phyloP scores from a whole-genome alignment of 2,329 filamentous ascomycete genomes.

The Pseudopithomyces chartarum region DNA sequence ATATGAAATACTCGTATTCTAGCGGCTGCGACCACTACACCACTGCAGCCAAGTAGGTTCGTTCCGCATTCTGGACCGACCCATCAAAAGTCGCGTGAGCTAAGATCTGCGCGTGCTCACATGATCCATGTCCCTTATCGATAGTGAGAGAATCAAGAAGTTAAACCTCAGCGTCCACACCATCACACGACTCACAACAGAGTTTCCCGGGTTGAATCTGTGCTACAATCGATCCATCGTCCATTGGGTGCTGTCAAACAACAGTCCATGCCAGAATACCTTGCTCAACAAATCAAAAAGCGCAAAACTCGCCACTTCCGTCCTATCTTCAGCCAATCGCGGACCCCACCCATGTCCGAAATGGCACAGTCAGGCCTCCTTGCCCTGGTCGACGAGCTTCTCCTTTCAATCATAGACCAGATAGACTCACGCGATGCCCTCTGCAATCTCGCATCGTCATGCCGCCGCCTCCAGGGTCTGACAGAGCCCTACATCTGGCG shows the following conservation, averaged over 20 bases:
- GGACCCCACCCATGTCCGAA: slow-evolving; percentile 13
- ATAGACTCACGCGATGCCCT: slow-evolving; percentile 28
- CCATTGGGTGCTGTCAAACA: not conserved
- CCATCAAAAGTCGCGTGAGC: too few relatives aligned
- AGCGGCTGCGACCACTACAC: too few relatives aligned
- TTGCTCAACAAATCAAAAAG: slow-evolving; percentile 30
- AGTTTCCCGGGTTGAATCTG: too few relatives aligned
- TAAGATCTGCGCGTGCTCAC: not conserved
- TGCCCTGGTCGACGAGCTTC: slow-evolving; percentile 40
- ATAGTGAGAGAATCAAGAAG: too few relatives aligned
- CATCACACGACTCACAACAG: too few relatives aligned
- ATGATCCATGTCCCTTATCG: not conserved
- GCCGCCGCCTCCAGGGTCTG: slow-evolving; percentile 33
- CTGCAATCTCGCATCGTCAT: slow-evolving; percentile 37
- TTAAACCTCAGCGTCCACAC: too few relatives aligned
- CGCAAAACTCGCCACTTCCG: slow-evolving; percentile 35
- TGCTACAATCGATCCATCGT: too few relatives aligned
- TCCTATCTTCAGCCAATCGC: slow-evolving; percentile 25
- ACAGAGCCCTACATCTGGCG: slow-evolving; percentile 43
- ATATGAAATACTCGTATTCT: too few relatives aligned
- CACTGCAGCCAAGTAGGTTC: too few relatives aligned
- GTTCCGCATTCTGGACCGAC: too few relatives aligned
- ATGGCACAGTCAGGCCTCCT: slow-evolving; percentile 23
- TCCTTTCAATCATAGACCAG: slow-evolving; percentile 41
- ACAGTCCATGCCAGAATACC: slow-evolving; percentile 26